Conservation (phyloP, 1,284 basidiomycete genomes). For the Trichosporon sp. region DNA sequence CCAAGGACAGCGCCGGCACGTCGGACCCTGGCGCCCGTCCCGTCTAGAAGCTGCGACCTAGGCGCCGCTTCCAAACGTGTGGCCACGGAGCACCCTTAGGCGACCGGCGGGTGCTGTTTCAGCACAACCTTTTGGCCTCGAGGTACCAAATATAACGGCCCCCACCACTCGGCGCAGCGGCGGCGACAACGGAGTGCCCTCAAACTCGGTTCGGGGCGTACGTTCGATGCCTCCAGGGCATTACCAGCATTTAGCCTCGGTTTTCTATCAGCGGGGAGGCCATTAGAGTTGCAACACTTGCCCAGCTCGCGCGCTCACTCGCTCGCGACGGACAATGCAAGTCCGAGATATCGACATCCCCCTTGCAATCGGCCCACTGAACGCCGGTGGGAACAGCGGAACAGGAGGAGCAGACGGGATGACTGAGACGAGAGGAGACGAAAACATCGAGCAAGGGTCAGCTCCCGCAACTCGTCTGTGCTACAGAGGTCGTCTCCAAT, state of each 20-base stretch:
- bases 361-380: not conserved
- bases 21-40: not conserved
- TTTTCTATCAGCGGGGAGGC: not conserved
- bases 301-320: not conserved
- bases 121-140: not conserved
- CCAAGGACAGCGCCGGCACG: no score
- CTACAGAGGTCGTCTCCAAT: not conserved
- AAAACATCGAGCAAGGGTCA: not conserved
- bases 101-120: not conserved
- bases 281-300: not conserved
- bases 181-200: not conserved
- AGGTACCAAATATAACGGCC: not conserved
- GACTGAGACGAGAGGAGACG: not conserved
- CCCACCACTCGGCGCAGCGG: no score
- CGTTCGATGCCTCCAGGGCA: not conserved
- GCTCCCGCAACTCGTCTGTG: not conserved
- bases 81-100: not conserved
- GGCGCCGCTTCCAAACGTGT: not conserved
- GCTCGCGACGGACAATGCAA: not conserved
- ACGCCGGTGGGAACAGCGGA: not conserved
- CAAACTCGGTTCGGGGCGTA: not conserved
- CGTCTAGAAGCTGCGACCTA: not conserved
- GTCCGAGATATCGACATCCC: not conserved
- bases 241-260: not conserved
- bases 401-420: not conserved